Base-by-base conservation (phyloP, 2,329 filamentous ascomycete genomes). In the Penicillium glabrum region DNA sequence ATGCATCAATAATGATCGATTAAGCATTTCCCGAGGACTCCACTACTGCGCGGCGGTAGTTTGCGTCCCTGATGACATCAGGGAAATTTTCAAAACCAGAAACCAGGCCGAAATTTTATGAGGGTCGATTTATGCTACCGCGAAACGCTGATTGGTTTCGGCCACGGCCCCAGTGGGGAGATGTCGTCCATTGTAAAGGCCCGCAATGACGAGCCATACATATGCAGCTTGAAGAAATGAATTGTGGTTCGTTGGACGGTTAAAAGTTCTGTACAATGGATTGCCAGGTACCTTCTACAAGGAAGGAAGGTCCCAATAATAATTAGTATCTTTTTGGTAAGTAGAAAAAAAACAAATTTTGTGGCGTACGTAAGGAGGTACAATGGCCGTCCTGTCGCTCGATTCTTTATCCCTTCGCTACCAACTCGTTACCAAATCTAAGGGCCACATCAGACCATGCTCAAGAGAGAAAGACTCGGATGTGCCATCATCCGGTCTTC, bases 1-100 rank as follows among this genome's bases (percentile, higher is more conserved):
- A 69, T 67, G 67, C 69, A 68, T 71, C 68, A 68, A 69, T 66
- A 58, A 67, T 55, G 58, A 52, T 64, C 48, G 56, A 63, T 66
- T 70, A 72, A 71, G 68, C 69, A 71, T 72, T 67, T 59, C 57
- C 57, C 60, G 53, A 54, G 41, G 21, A 45, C 64, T 59, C 54
- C 35, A 35, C 35, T 29, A 16, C 10, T 11, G 54, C 21, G 23
- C 50, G 24, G 52, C 50, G 24, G 52, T 52, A 54, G 58, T 50
- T 55, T 58, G 59, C 57, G 61, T 64, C 63, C 61, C 64, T 59
- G 57, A 64, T 65, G 65, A 67, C 60, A 65, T 67, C 64, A 67
- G 44, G 10, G 45, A 9, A 35, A 10, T 23, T 29, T 29, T n/a
- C 39, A 51, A 24, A 29, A 52, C 43, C 19, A 29, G 23, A 27